Conservation (phyloP, 768 basidiomycete genomes). For the Pholiota molesta region DNA sequence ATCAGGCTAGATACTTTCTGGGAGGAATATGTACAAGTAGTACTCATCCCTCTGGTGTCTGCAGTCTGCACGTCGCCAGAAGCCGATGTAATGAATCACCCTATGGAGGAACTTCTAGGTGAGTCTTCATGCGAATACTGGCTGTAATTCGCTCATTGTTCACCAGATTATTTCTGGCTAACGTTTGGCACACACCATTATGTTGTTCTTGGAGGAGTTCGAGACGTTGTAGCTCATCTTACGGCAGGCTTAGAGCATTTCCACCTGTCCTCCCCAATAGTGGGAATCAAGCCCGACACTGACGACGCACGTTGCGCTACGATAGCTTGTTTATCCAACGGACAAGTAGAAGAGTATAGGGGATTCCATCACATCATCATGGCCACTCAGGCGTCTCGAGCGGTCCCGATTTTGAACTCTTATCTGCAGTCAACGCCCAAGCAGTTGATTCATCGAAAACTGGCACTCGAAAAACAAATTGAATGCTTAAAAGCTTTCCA, state of each 20-base stretch:
- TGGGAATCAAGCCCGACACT: constrained; percentile 43
- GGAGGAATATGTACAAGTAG: constrained; percentile 51
- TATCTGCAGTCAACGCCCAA: constrained; percentile 44
- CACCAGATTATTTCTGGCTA: constrained; percentile 68
- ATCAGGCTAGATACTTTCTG: constrained; percentile 54
- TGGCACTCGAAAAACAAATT: constrained; percentile 42
- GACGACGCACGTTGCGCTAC: constrained; percentile 34
- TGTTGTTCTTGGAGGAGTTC: constrained; percentile 59
- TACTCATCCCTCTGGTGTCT: constrained; percentile 69
- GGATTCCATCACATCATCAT: constrained; percentile 73
- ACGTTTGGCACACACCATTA: constrained; percentile 74
- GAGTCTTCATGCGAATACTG: constrained; percentile 20
- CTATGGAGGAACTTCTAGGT: constrained; percentile 70
- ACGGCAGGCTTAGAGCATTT: constrained; percentile 47
- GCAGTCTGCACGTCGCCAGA: constrained; percentile 71
- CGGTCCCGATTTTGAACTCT: constrained; percentile 51
- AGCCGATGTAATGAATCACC: constrained; percentile 56
- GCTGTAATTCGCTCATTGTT: not conserved
- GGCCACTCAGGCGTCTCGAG: constrained; percentile 75
- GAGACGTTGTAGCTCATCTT: constrained; percentile 59
- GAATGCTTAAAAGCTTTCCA: constrained; percentile 53
- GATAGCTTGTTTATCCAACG: constrained; percentile 38
- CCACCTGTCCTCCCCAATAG: constrained; percentile 57
- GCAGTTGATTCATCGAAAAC: constrained; percentile 27
- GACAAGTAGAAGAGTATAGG: constrained; percentile 28